Base-by-base conservation (phyloP, 768 basidiomycete genomes). In the Dacryopinax primogenitus region DNA sequence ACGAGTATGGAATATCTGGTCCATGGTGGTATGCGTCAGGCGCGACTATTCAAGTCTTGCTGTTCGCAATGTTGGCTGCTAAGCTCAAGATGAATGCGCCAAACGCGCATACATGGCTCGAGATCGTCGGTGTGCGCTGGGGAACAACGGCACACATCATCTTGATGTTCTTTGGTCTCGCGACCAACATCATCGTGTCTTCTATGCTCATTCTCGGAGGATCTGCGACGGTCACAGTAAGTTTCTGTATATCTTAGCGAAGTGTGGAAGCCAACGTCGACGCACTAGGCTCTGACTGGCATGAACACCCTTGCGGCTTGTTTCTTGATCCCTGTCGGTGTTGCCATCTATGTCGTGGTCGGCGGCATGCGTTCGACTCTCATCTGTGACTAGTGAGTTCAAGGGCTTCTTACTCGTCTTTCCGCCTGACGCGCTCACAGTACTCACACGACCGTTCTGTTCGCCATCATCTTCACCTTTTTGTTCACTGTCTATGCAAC, bases 1-100 rank as follows among this genome's bases (percentile, higher is more conserved):
- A 94, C 74, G 86, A 87, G 71, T 91, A 84, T 70, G 92, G 88
- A 9, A 86, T 93, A 66, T 85, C 83, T 2, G 91, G 90, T 0
- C 89, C 90, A 0, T 92, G 88, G 87, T 91, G 89, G 87, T 93
- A 93, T 69, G 92, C 89, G 4, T 83, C 88, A 33, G 92, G 91
- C 21, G 92, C 90, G 23, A 88, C 86, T 0, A 63, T 67, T 32
- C 68, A 76, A 69, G 85, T 96, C 64, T 79, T 94, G 30, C 83
- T 96, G n/a, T 96, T 97, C 71, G 91, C 92, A 6, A 75, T 90
- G 83, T 79, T 94, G 44, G 90, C 93, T 0, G 89, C 91, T n/a
- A 96, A 95, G 72, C 81, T 95, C 66, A 96, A 97, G 75, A 76
- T 90, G 23, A 90, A 96, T 67, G 93, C 94, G 1, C 91, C 93